Evolutionary conservation across 2,329 filamentous ascomycete genomes (phyloP), one percentile per base, ranked within the genome.

Genomic region (Monosporascus cannonballus): DNA sequence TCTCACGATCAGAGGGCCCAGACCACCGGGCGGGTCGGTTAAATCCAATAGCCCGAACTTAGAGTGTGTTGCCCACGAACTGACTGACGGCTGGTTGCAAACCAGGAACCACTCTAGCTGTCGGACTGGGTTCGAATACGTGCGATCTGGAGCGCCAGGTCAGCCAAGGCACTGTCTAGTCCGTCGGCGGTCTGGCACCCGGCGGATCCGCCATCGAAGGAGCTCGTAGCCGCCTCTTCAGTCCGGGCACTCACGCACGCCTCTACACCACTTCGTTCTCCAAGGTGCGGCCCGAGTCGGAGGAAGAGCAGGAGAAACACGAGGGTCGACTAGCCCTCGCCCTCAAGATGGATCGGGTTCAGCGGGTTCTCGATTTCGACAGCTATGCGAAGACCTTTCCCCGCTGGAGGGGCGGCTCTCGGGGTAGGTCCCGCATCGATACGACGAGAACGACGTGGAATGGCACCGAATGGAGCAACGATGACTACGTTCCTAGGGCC

Each of bases 321-420:
- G 83, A 88, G 62, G 80, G 81, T 41, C 83, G 90, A 27, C 72
- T 99, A 51, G 91, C 92, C 8, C 74, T 86, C 17, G 94, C 94
- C 3, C 76, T 97, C 49, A 81, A 89, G n/a, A 78, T 97, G 55
- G 85, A 96, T 64, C 84, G 83, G 46, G 76, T 81, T 30, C 76
- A 79, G 25, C 82, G 83, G 56, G 74, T 96, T 15, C 75, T 96
- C 30, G 77, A 79, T 41, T 84, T 83, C 58, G 69, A 69, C 34
- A 57, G 60, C 18, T 62, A 56, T 22, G 63, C 63, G 3, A 34
- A 34, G 11, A 65, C 62, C 1, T 65, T 63, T 51, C 60, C 62
- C 47, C 65, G 61, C 22, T 62, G 59, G 63, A 60, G 63, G 51
- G 59, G 56, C 53, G 58, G 57, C 25, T 27, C 42, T 27, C 24